phyloP scores from a whole-genome alignment of 306 rosid species.

The Dryas drummondii region DNA sequence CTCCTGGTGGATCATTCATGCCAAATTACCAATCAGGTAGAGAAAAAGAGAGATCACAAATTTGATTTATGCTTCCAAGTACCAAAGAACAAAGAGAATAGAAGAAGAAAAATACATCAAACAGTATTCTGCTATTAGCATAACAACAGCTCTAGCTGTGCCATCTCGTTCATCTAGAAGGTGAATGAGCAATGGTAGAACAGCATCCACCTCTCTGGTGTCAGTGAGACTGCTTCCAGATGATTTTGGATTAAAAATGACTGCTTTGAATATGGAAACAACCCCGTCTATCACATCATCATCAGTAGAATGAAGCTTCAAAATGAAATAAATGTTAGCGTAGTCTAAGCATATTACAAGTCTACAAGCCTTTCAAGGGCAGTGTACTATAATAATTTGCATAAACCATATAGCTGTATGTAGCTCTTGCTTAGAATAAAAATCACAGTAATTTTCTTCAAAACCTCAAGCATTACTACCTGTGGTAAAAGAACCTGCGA shows the following conservation, averaged over 20 bases:
- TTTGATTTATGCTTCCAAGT: conserved; percentile 6
- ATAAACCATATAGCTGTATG: not conserved
- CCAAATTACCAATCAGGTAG: conserved; percentile 27
- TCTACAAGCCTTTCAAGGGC: not conserved
- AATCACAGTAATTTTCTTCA: conserved; percentile 20
- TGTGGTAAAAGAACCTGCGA: conserved; percentile 67
- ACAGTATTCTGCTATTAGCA: conserved; percentile 84
- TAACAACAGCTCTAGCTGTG: conserved; percentile 72
- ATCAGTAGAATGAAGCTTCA: conserved; percentile 69
- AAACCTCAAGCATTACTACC: conserved; percentile 43
- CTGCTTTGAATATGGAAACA: conserved; percentile 69
- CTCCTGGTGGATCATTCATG: conserved; percentile 54
- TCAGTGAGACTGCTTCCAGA: conserved; percentile 48
- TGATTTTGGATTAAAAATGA: conserved; percentile 60
- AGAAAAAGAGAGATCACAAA: conserved; percentile 12
- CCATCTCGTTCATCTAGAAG: conserved; percentile 87
- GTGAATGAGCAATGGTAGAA: conserved; percentile 61
- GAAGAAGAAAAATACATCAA: conserved; percentile 49
- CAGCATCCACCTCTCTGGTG: conserved; percentile 46
- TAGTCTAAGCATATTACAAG: not conserved
- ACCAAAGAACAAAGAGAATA: conserved; percentile 27
- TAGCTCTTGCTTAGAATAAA: conserved; percentile 10
- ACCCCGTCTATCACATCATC: conserved; percentile 66
- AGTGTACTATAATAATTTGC: not conserved
- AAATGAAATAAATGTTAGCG: conserved; percentile 16